Evolutionary conservation across 345 rosid species (phyloP).

Genomic region (Camelina hispida): DNA sequence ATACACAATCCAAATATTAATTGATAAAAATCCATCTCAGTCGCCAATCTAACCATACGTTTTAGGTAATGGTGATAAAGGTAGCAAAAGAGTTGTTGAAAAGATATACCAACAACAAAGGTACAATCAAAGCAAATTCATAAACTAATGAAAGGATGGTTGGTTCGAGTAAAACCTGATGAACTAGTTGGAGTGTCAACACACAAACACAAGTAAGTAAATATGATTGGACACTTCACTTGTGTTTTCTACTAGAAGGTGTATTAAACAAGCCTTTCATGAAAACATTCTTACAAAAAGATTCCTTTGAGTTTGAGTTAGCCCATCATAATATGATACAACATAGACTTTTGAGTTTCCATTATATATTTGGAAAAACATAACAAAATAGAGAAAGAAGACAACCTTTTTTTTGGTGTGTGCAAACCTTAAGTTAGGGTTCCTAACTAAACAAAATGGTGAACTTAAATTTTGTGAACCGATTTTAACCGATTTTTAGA

Average conservation of each 20-base stretch:
- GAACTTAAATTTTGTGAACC: no score
- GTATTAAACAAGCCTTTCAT: not conserved
- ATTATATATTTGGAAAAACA: no score
- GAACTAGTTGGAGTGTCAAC: constrained; percentile 32
- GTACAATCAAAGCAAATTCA: constrained; percentile 34
- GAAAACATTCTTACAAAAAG: not conserved
- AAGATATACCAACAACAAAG: constrained; percentile 26
- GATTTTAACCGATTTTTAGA: no score
- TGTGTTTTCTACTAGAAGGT: constrained; percentile 23
- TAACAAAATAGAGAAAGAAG: no score
- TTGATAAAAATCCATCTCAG: not conserved
- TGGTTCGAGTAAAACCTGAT: constrained; percentile 34
- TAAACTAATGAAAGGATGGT: constrained; percentile 19
- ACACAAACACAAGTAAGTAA: constrained; percentile 17
- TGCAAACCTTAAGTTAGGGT: no score
- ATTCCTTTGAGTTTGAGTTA: not conserved
- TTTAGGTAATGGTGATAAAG: not conserved
- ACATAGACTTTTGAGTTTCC: no score
- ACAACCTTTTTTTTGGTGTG: no score
- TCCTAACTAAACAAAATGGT: no score
- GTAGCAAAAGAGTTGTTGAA: constrained; percentile 6
- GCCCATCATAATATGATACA: not conserved
- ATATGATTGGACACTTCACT: constrained; percentile 19
- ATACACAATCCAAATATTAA: not conserved
- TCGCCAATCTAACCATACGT: not conserved